These are phyloP conservation scores for Penicillium sp. DNA, from an alignment of 2,329 filamentous ascomycete species.

Conservation along the genomic window DNA sequence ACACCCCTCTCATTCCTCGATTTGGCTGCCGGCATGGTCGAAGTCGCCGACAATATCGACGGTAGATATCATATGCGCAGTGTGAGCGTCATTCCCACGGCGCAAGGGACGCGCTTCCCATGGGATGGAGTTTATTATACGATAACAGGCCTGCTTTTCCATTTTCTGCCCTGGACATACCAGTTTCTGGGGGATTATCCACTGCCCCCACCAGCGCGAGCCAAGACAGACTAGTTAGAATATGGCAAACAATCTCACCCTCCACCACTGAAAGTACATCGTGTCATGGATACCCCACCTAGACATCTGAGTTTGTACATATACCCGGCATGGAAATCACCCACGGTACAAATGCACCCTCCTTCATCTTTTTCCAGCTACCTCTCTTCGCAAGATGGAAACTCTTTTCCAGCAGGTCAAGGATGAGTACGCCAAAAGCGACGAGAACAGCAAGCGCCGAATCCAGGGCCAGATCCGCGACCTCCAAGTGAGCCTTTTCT, in stretches of 20 bases:
- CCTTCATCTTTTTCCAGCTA: no score
- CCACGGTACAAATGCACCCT: no score
- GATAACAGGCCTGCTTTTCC: neutral
- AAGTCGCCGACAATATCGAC: slow-evolving; percentile 46
- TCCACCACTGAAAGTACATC: no score
- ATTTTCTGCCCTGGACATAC: slow-evolving; percentile 2
- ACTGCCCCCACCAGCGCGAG: neutral
- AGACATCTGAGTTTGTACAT: no score
- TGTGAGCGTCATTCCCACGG: slow-evolving; percentile 23
- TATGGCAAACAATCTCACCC: no score
- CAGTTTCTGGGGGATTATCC: neutral
- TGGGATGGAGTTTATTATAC: slow-evolving; percentile 5
- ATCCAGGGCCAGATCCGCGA: neutral
- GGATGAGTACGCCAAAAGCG: neutral
- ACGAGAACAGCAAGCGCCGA: neutral
- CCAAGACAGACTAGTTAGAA: neutral
- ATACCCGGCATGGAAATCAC: no score
- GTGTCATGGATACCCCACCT: no score
- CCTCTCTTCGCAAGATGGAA: neutral
- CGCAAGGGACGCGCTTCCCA: neutral
- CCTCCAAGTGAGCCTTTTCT: slow-evolving; percentile 1
- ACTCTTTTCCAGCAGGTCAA: slow-evolving; percentile 4
- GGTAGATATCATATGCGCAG: slow-evolving; percentile 29
- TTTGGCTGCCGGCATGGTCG: slow-evolving; percentile 55
- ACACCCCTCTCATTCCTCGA: slow-evolving; percentile 51